Percentiles rank a stretch among this genome's conserved stretches.
phyloP scores from a whole-genome alignment of 2,329 filamentous ascomycete genomes.

The Fusarium acutatum region DNA sequence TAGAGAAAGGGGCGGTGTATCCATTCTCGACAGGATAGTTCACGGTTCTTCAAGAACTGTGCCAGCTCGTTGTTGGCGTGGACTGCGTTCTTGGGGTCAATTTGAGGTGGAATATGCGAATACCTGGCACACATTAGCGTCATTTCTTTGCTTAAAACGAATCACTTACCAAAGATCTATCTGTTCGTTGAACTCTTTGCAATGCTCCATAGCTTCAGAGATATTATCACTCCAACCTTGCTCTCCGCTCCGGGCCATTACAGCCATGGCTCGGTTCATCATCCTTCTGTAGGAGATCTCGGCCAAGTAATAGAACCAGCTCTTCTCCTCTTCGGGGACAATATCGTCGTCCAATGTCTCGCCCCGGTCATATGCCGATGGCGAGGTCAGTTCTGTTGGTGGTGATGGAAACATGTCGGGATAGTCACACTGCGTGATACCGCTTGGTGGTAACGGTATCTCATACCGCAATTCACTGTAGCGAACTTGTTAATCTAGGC shows the following conservation, averaged over 20 bases:
- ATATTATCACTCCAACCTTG: not conserved
- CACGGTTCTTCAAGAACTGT: not conserved
- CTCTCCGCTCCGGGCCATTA: not conserved
- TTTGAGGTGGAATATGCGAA: not conserved
- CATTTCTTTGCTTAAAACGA: too few relatives aligned
- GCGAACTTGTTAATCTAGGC: fast-evolving
- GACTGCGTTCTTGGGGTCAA: not conserved
- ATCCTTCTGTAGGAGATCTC: not conserved
- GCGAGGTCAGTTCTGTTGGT: not conserved
- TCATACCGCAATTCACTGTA: not conserved
- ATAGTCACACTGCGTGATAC: not conserved
- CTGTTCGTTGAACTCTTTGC: not conserved
- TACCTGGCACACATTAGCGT: not conserved
- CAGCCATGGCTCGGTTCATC: not conserved
- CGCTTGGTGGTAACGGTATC: not conserved
- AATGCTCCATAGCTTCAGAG: not conserved
- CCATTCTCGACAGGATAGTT: not conserved
- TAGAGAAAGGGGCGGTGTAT: not conserved
- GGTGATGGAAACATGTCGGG: not conserved
- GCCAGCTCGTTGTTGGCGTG: not conserved
- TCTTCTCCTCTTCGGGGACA: not conserved
- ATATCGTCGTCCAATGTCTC: not conserved
- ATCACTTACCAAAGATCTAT: not conserved
- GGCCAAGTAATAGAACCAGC: not conserved
- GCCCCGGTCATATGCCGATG: not conserved